These are phyloP conservation scores for Cladorrhinum sp. DNA, from an alignment of 2,329 filamentous ascomycete genomes.

Conservation along the genomic window DNA sequence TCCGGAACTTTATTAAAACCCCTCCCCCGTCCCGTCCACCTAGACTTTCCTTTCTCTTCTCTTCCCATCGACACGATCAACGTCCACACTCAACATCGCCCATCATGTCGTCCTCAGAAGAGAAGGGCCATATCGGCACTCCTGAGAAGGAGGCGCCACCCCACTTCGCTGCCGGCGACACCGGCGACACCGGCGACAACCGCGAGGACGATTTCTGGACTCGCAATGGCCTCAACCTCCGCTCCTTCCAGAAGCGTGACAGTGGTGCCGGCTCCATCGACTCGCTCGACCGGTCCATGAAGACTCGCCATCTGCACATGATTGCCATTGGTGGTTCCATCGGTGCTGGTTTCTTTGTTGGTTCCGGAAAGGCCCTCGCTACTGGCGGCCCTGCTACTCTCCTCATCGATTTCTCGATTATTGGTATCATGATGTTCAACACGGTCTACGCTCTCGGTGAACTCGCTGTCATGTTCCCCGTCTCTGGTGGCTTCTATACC, in stretches of 20 bases:
- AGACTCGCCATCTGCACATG: constrained; percentile 54
- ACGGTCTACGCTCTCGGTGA: constrained; percentile 61
- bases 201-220: constrained; percentile 35
- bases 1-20: not conserved
- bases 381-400: constrained; percentile 47
- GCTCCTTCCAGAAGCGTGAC: constrained; percentile 41
- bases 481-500: constrained; percentile 62
- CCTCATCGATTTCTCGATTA: constrained; percentile 51
- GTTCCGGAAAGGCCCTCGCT: constrained; percentile 53
- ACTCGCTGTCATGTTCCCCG: constrained; percentile 59
- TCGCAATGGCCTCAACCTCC: constrained; percentile 40
- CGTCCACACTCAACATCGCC: constrained; percentile 3
- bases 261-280: constrained; percentile 26
- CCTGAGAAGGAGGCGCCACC: constrained; percentile 25
- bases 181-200: constrained; percentile 1
- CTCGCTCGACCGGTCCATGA: constrained; percentile 41
- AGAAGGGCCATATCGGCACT: constrained; percentile 19
- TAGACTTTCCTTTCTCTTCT: not conserved
- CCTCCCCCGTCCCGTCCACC: not conserved
- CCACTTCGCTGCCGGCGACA: constrained; percentile 10
- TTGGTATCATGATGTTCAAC: constrained; percentile 61
- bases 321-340: constrained; percentile 76
- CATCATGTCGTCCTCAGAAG: constrained; percentile 25
- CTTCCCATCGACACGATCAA: constrained; percentile 4
- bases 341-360: constrained; percentile 62